A percentile compares a stretch with the other conserved stretches of the same genome.
Conservation (phyloP, 163 green algal genomes). For the Chlorella variabilis region DNA sequence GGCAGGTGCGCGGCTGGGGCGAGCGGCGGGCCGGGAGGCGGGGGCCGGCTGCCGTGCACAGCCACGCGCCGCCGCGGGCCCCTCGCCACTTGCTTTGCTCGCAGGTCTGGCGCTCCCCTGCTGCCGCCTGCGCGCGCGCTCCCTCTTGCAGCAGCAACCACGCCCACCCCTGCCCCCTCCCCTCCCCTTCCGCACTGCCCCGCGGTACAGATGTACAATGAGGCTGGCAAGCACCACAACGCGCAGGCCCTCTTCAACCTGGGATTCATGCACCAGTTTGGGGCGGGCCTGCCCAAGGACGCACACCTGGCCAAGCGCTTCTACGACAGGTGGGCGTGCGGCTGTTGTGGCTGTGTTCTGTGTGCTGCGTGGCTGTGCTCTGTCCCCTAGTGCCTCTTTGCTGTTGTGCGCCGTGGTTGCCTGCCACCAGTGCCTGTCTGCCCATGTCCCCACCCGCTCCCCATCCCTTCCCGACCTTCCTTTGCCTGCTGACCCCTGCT, state of each 20-base stretch:
- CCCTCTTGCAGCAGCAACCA: no score
- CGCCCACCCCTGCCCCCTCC: neutral
- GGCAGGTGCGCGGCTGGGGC: neutral
- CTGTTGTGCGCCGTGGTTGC: neutral
- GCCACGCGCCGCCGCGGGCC: no score
- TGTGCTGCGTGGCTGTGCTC: neutral
- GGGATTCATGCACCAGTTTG: constrained; percentile 94
- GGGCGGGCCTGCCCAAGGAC: constrained; percentile 85
- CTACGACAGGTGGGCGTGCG: constrained; percentile 70
- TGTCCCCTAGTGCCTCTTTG: neutral
- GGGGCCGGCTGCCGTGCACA: no score
- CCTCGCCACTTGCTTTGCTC: no score
- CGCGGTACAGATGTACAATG: constrained; percentile 39
- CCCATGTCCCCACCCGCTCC: neutral
- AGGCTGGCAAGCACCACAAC: constrained; percentile 45
- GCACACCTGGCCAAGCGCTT: constrained; percentile 86
- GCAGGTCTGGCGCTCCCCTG: no score
- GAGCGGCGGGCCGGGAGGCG: neutral
- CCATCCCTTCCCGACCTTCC: neutral
- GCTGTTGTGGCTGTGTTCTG: neutral
- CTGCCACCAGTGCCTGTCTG: neutral
- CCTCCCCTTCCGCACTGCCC: neutral
- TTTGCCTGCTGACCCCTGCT: no score
- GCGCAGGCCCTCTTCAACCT: constrained; percentile 94
- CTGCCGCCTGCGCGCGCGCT: no score